Base-by-base conservation (phyloP, 225 moss, liverwort and hornwort genomes). In the Thuidium tamariscinum region DNA sequence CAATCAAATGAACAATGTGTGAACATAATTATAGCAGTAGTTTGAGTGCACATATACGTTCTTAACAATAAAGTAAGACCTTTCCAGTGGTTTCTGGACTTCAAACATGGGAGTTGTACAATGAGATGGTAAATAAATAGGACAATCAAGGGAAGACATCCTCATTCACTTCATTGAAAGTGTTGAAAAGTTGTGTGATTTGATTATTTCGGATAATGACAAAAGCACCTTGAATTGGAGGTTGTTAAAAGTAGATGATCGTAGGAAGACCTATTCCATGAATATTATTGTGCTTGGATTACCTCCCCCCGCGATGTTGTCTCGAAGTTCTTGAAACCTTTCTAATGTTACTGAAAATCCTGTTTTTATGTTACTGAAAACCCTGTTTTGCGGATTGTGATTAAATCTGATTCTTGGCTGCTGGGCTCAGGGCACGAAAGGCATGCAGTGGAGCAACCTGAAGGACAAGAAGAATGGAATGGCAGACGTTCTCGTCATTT, bases 401-500 rank as follows among this genome's bases (percentile, higher is more conserved):
- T 26, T 29, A 30, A n/a, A 29, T 49, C 34, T 39, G 41, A 41
- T 54, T 70, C 19, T 63, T 52, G 76, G 57, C 49, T 52, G 83
- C 22, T 59, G 51, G 79, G 69, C 23, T 74, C 89, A 94, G 91
- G 84, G 77, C 72, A 84, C 54, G 2, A 89, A 73, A 42, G 97
- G 96, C 36, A 97, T 97, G 96, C 80, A 83, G 52, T 97, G 94
- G 93, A 87, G 83, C 55, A 85, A 95, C 86, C 85, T 98, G 27
- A 87, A 86, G 12, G 95, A 98, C 80, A 11, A 87, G 49, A 85
- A 91, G 13, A 98, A 98, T 70, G 96, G 92, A 54, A 26, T 95
- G 89, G 84, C 65, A 17, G 74, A 86, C 64, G 92, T 93, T 21
- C 74, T 92, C 79, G 85, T 90, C 54, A 94, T 92, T n/a, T 88